Evolutionary conservation across 345 rosid species (phyloP).

Genomic region (Syzygium oleosum): DNA sequence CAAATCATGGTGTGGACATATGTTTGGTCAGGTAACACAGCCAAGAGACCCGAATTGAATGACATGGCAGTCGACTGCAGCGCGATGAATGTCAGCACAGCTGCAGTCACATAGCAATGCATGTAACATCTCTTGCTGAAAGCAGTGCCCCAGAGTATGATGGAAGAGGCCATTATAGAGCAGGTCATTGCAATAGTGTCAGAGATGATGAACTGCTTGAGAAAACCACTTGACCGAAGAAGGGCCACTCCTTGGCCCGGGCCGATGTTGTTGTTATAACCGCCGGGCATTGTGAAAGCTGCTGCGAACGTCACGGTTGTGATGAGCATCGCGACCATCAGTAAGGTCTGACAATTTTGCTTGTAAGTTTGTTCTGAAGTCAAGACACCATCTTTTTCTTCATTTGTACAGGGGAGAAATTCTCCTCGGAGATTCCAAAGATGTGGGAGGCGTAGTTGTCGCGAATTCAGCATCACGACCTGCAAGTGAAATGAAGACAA

Average conservation of each 20-base stretch:
- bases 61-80: not conserved
- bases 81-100: not conserved
- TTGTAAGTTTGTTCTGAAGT: not conserved
- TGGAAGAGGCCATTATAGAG: not conserved
- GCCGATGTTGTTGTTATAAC: not conserved
- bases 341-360: not conserved
- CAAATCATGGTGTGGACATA: not conserved
- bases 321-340: not conserved
- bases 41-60: not conserved
- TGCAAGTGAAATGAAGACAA: not conserved
- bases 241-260: not conserved
- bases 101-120: not conserved
- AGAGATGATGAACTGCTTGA: not conserved
- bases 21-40: not conserved
- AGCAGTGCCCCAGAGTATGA: not conserved
- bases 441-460: not conserved
- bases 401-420: not conserved
- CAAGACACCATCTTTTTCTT: not conserved
- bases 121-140: not conserved
- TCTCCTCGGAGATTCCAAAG: not conserved
- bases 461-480: not conserved
- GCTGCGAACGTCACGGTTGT: not conserved
- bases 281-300: not conserved
- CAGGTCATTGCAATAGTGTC: not conserved
- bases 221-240: not conserved